Base-by-base conservation (phyloP, 2,329 filamentous ascomycete genomes). In the Erysiphe pulchra region DNA sequence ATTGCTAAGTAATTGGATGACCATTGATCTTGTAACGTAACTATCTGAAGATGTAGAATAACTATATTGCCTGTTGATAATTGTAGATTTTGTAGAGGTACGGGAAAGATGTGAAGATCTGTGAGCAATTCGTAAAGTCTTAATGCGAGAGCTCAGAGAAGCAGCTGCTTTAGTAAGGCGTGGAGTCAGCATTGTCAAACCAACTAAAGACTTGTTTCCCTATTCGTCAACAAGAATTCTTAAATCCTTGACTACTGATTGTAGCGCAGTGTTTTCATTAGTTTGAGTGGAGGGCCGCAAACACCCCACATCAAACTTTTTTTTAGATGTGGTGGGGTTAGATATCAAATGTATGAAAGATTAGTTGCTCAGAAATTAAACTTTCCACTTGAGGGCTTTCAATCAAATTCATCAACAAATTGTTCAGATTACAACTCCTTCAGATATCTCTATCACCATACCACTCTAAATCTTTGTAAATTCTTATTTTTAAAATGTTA, bases 1-100 rank as follows among this genome's bases (percentile, higher is more conserved):
- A 64, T 87, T 93, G 66, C 84, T 92, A 54, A 95, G 71, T 49
- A 93, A 73, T 65, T 87, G 83, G 57, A 92, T 79, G 51, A 92
- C 84, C 46, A 84, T 86, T 42, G 78, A 78, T 48, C 81, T 73
- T 40, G 80, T 84, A 47, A 56, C 56, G 34, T 57, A 51, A 47
- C 51, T 57, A 36, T 55, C 53, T 11, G 52, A 52, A 28, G 56
- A 45, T 31, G 56, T 45, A 39, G 55, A 52, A 49, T 59, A 60
- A 44, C 53, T 48, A 48, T 56, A 50, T 48, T 52, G 14, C 28
- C 13, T 13, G 28, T 28, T 16, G 12, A 14, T 30, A 13, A 20
- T 9, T n/a, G 17, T 4, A 20, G 24, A 30, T 42, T 9, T 42
- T 2, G 18, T 7, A 13, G 17, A 12, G 17, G 13, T 40, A 8